A percentile compares a stretch with the other conserved stretches of the same genome.
Conservation (phyloP, 2,329 filamentous ascomycete species). For the Trichoderma arundinaceum region DNA sequence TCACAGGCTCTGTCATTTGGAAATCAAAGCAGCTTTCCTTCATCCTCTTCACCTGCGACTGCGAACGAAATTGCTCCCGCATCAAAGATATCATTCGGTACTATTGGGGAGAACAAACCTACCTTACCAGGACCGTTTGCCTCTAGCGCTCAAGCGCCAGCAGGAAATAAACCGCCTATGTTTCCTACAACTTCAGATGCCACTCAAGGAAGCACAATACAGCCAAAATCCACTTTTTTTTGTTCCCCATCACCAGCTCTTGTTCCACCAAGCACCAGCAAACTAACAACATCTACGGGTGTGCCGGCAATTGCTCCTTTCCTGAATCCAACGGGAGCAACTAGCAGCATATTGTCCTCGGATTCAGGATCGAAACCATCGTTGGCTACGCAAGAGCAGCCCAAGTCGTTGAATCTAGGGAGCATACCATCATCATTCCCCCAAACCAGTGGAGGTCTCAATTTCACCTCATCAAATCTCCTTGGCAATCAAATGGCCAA, state of each 20-base stretch:
- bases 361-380: not conserved
- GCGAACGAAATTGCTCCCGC: conserved; percentile 33
- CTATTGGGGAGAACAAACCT: conserved; percentile 17
- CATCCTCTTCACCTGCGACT: conserved; percentile 25
- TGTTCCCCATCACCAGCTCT: conserved; percentile 20
- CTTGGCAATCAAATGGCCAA: not conserved
- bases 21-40: conserved; percentile 38
- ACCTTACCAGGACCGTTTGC: conserved; percentile 9
- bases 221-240: conserved; percentile 34
- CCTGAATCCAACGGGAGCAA: not conserved
- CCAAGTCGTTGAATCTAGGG: not conserved
- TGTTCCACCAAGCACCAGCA: conserved; percentile 16
- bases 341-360: conserved; percentile 4
- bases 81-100: conserved; percentile 13
- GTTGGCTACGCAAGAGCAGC: not conserved
- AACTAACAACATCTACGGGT: not conserved
- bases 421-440: conserved; percentile 3
- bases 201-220: not conserved
- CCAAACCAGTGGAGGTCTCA: not conserved
- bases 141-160: not conserved
- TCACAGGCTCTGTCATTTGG: conserved; percentile 4
- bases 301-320: not conserved
- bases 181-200: not conserved
- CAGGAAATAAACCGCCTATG: not conserved
- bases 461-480: not conserved